A percentile compares a stretch with the other conserved stretches of the same genome.
phyloP scores from a whole-genome alignment of 2,329 filamentous ascomycete genomes.

The Aspergillus novoparasiticus region DNA sequence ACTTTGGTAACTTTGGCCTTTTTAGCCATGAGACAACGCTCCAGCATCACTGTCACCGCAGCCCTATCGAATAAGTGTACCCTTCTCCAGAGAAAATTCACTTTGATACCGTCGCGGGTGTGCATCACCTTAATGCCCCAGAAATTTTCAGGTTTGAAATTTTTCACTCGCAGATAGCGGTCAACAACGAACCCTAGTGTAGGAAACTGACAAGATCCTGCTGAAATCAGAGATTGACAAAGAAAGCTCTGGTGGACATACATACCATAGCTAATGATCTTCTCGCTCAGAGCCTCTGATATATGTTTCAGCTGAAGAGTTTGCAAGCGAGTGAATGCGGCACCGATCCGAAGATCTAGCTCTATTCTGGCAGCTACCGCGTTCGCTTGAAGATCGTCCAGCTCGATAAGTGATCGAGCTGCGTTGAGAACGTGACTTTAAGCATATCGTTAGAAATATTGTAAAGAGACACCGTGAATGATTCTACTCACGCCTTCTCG shows the following conservation, averaged over 20 bases:
- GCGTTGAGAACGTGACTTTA: constrained; percentile 81
- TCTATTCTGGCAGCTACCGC: constrained; percentile 90
- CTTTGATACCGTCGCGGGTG: constrained; percentile 73
- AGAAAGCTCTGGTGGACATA: not conserved
- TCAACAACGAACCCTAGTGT: constrained; percentile 97
- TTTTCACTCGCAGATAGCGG: constrained; percentile 88
- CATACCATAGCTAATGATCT: constrained; percentile 79
- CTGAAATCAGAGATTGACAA: constrained; percentile 1
- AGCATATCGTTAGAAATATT: not conserved
- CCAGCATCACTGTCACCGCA: constrained; percentile 77
- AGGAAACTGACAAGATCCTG: constrained; percentile 92
- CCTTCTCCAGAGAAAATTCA: constrained; percentile 82
- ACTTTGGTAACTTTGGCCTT: constrained; percentile 81
- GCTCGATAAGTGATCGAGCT: constrained; percentile 71
- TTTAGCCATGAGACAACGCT: constrained; percentile 77
- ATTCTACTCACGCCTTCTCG: constrained; percentile 72
- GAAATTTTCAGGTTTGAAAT: constrained; percentile 89
- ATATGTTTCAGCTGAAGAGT: constrained; percentile 76
- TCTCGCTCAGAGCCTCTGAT: constrained; percentile 65
- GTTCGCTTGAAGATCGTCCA: constrained; percentile 84
- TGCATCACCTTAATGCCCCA: constrained; percentile 90
- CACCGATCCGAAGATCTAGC: constrained; percentile 88
- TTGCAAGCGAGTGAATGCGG: constrained; percentile 86
- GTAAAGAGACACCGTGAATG: not conserved
- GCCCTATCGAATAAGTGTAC: constrained; percentile 86